A percentile compares a stretch with the other conserved stretches of the same genome.
These are phyloP conservation scores for Coelastrella sp. DNA, from an alignment of 139 green algal genomes.

Conservation along the genomic window DNA sequence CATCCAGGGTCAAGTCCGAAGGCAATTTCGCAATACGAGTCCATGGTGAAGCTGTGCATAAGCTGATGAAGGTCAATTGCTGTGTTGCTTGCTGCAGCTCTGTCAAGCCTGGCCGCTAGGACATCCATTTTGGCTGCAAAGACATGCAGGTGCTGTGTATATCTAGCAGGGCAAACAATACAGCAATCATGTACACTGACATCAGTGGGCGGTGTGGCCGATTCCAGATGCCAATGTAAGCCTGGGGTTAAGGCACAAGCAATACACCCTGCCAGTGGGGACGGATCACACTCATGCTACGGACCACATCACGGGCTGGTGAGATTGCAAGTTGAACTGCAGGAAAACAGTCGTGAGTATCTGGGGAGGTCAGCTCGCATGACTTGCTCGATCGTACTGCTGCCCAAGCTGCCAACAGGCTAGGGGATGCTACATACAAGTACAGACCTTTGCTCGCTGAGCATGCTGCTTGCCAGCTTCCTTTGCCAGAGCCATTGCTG, in stretches of 20 bases:
- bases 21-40: slow-evolving; percentile 36
- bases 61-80: slow-evolving; percentile 46
- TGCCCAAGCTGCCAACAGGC: neutral
- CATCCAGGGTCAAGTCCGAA: slow-evolving; percentile 41
- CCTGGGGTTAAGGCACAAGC: no score
- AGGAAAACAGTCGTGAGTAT: no score
- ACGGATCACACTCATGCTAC: no score
- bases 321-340: no score
- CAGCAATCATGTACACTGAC: neutral
- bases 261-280: no score
- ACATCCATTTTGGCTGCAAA: slow-evolving; percentile 33
- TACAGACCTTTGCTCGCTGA: slow-evolving; percentile 45
- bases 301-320: no score
- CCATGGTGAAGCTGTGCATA: slow-evolving; percentile 52
- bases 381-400: neutral
- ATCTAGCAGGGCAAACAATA: slow-evolving; percentile 33
- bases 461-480: slow-evolving; percentile 48
- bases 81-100: neutral
- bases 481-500: slow-evolving; percentile 44
- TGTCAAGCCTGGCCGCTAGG: neutral
- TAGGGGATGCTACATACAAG: no score
- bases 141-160: slow-evolving; percentile 15
- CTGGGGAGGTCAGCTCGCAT: no score
- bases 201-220: neutral
- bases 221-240: no score